Base-by-base conservation (phyloP, 2,329 filamentous ascomycete genomes). In the Colletotrichum sublineola region DNA sequence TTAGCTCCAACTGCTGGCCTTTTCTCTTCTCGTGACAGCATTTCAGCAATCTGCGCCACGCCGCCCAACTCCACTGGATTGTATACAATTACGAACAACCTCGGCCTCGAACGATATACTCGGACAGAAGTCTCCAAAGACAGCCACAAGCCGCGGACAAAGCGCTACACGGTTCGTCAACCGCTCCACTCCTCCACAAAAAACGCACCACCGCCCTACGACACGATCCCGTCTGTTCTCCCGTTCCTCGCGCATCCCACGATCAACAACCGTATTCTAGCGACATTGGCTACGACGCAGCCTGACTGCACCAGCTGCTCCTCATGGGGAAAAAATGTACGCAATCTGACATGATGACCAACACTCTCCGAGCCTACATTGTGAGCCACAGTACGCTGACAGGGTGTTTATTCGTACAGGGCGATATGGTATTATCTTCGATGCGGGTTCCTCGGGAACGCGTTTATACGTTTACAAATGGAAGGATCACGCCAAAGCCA, bases 391-490 rank as follows among this genome's bases (percentile, higher is more conserved):
- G 11, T 44, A 42, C 48, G 33, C 69, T 72, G 46, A 72, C 66
- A 29, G 24, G 40, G 44, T 20, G 18, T 8, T 55, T 60, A 24
- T 63, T 48, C n/a, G 1, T 55, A 48, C 73, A 90, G 88, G 87
- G 79, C 88, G 90, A 85, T 98, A 97, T 87, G 96, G 95, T 80
- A 94, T 98, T 78, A 95, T 99, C 80, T 90, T 99, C 79, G 96
- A 99, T 88, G 96, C 96, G 81, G 96, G 96, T 77, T 98, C 96
- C 82, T 98, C 96, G 82, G 96, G 96, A 81, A 98, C 96, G 78
- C 93, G 96, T 80, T 88, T 97, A 75, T 94, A 99, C 82, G 90
- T 99, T 70, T 99, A 99, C 84, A 90, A 92, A 82, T 99, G 96
- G 96, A 90, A 95, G 79, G 93, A 97, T 79, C 91, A 91, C 75